Percentiles rank a stretch among this genome's conserved stretches.
phyloP scores from a whole-genome alignment of 495 filamentous ascomycete species.

The Stereocaulon alpinum region DNA sequence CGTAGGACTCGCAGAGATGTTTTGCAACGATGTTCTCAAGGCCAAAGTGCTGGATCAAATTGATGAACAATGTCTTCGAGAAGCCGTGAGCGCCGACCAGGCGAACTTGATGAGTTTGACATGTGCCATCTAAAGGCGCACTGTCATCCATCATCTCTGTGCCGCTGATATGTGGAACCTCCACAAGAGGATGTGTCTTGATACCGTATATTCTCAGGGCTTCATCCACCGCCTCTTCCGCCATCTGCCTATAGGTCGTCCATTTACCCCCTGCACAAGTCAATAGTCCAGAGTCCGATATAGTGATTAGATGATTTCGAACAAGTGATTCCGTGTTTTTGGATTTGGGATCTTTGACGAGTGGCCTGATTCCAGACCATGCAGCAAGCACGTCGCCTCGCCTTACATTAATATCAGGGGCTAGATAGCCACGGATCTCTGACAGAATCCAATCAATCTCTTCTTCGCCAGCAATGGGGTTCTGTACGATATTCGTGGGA shows the following conservation, averaged over 20 bases:
- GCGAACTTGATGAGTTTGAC: conserved; percentile 85
- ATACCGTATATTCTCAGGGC: conserved; percentile 71
- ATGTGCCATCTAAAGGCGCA: conserved; percentile 68
- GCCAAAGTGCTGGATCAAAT: conserved; percentile 94
- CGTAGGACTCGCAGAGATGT: conserved; percentile 82
- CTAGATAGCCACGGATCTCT: conserved; percentile 80
- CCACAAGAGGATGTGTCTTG: conserved; percentile 43
- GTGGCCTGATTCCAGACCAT: conserved; percentile 88
- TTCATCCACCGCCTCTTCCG: conserved; percentile 90
- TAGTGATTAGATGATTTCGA: conserved; percentile 85
- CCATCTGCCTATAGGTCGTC: conserved; percentile 99
- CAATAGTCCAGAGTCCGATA: conserved; percentile 75
- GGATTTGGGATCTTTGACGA: conserved; percentile 90
- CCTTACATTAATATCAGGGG: conserved; percentile 87
- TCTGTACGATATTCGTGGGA: conserved; percentile 65
- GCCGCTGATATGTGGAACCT: conserved; percentile 67
- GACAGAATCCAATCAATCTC: conserved; percentile 96
- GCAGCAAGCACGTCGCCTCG: conserved; percentile 91
- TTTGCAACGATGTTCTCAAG: conserved; percentile 91
- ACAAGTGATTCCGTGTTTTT: conserved; percentile 91
- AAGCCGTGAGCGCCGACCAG: conserved; percentile 90
- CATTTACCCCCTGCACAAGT: conserved; percentile 98
- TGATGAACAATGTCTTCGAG: conserved; percentile 94
- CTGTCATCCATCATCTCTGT: conserved; percentile 65
- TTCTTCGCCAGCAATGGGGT: conserved; percentile 80